A percentile compares a stretch with the other conserved stretches of the same genome.
phyloP scores from a whole-genome alignment of 768 basidiomycete genomes.

The Mycena galericulata region DNA sequence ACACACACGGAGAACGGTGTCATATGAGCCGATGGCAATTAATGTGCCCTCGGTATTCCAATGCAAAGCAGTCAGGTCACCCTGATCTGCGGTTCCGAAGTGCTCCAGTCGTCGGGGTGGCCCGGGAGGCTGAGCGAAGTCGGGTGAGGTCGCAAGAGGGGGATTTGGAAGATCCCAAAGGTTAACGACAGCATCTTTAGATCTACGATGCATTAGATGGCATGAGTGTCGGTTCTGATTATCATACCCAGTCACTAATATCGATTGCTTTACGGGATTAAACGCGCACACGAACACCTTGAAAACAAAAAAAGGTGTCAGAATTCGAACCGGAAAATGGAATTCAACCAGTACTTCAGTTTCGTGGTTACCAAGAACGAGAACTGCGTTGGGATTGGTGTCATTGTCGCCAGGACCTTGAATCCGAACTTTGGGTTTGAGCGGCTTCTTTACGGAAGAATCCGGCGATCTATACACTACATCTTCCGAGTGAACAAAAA shows the following conservation, averaged over 20 bases:
- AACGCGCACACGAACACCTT: conserved; percentile 88
- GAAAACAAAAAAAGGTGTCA: not conserved
- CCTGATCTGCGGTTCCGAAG: conserved; percentile 57
- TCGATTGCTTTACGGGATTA: conserved; percentile 70
- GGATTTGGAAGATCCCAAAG: conserved; percentile 75
- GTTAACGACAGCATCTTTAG: conserved; percentile 81
- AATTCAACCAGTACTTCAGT: conserved; percentile 59
- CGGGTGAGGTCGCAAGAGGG: conserved; percentile 42
- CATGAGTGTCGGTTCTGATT: conserved; percentile 8
- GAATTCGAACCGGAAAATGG: conserved; percentile 2
- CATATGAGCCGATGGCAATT: conserved; percentile 84
- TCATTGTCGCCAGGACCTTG: conserved; percentile 58
- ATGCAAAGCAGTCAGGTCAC: conserved; percentile 81
- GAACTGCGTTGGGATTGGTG: conserved; percentile 55
- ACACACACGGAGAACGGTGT: conserved; percentile 76
- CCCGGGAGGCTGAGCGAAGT: conserved; percentile 46
- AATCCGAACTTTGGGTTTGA: conserved; percentile 49
- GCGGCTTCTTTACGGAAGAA: conserved; percentile 38
- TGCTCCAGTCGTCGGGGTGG: conserved; percentile 62
- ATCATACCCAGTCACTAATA: conserved; percentile 81
- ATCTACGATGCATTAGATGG: conserved; percentile 53
- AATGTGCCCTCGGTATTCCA: conserved; percentile 83
- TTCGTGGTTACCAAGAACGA: conserved; percentile 68
- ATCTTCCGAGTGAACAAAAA: conserved; percentile 22
- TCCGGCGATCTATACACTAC: conserved; percentile 26